A percentile compares a stretch with the other conserved stretches of the same genome.
Evolutionary conservation across 2,329 filamentous ascomycete species (phyloP).

Genomic region (Hyphodiscus sp.): DNA sequence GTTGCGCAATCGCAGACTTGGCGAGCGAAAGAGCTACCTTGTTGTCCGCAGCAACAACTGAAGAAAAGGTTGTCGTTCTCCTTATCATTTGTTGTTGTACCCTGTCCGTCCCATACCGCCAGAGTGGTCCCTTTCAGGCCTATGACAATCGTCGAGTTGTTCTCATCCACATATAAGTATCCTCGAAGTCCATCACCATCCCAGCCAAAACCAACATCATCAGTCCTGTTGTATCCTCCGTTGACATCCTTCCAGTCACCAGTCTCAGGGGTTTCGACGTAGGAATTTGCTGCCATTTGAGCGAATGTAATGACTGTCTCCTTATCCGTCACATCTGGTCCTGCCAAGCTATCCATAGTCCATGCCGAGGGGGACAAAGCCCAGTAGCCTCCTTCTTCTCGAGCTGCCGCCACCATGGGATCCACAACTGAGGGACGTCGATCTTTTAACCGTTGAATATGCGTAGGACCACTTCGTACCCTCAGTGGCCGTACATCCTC

Average conservation of each 20-base stretch:
- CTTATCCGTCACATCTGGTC: conserved; percentile 80
- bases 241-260: conserved; percentile 81
- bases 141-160: conserved; percentile 82
- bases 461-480: conserved; percentile 57
- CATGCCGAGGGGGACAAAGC: conserved; percentile 69
- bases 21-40: conserved; percentile 82
- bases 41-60: conserved; percentile 94
- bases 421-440: conserved; percentile 72
- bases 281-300: conserved; percentile 83
- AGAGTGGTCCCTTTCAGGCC: conserved; percentile 86
- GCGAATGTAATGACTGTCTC: conserved; percentile 78
- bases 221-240: conserved; percentile 73
- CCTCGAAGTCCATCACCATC: conserved; percentile 80
- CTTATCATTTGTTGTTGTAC: conserved; percentile 96
- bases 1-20: conserved; percentile 92
- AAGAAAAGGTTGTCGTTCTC: conserved; percentile 97
- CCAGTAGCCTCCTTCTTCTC: conserved; percentile 60
- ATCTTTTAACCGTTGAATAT: conserved; percentile 77
- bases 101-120: conserved; percentile 92
- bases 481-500: conserved; percentile 47
- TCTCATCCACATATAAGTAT: conserved; percentile 84
- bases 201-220: conserved; percentile 88
- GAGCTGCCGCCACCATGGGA: conserved; percentile 66
- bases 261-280: conserved; percentile 64
- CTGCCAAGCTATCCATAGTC: conserved; percentile 68